Conservation (phyloP, 768 basidiomycete genomes). For the Phlegmacium glaucopus region DNA sequence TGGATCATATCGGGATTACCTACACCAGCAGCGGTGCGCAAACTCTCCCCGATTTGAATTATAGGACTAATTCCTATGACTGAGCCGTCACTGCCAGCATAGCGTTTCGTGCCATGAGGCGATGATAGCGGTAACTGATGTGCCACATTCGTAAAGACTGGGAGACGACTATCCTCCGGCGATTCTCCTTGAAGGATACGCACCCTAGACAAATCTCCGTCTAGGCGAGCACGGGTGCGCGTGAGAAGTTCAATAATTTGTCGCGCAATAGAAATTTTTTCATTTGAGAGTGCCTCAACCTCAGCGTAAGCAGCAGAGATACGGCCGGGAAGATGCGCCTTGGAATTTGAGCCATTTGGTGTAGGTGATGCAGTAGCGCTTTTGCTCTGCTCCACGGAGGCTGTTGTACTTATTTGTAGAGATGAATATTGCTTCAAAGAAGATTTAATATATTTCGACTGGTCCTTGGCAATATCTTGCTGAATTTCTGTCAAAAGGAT, state of each 20-base stretch:
- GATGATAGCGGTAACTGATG: conserved; percentile 12
- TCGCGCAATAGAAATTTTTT: conserved; percentile 37
- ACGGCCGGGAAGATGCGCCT: conserved; percentile 28
- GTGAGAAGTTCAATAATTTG: conserved; percentile 39
- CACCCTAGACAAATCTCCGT: conserved; percentile 38
- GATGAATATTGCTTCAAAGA: conserved; percentile 21
- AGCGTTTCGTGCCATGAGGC: conserved; percentile 15
- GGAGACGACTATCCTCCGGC: conserved; percentile 18
- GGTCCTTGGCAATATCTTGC: conserved; percentile 36
- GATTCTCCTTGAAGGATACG: conserved; percentile 36
- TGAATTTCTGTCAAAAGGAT: conserved; percentile 39
- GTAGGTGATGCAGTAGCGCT: conserved; percentile 17
- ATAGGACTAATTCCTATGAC: conserved; percentile 20
- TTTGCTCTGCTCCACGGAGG: conserved; percentile 7
- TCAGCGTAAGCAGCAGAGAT: conserved; percentile 34
- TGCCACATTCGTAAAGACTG: conserved; percentile 5
- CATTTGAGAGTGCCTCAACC: conserved; percentile 32
- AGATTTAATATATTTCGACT: conserved; percentile 35
- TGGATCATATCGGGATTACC: conserved; percentile 6
- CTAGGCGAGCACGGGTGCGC: conserved; percentile 38
- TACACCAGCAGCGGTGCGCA: conserved; percentile 24
- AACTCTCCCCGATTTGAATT: conserved; percentile 30
- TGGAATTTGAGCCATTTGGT: conserved; percentile 19
- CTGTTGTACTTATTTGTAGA: conserved; percentile 7
- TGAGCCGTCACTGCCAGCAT: conserved; percentile 3